A percentile compares a stretch with the other conserved stretches of the same genome.
Conservation (phyloP, 2,329 filamentous ascomycete genomes). For the Fusarium domesticum region DNA sequence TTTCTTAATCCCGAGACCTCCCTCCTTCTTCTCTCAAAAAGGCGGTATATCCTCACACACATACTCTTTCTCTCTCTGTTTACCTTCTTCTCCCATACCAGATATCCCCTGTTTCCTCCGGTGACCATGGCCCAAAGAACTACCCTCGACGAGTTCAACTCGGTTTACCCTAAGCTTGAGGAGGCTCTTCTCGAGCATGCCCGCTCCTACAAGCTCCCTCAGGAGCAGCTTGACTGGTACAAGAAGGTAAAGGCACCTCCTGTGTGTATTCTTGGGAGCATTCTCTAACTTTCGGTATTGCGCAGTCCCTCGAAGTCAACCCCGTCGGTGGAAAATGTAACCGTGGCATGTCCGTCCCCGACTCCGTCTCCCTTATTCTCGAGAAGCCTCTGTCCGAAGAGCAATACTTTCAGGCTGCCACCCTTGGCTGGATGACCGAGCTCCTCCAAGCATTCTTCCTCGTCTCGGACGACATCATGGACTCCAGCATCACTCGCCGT, state of each 20-base stretch:
- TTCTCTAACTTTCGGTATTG: not conserved
- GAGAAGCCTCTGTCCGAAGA: constrained; percentile 67
- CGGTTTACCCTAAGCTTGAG: constrained; percentile 81
- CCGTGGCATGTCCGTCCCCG: constrained; percentile 95
- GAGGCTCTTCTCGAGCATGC: constrained; percentile 77
- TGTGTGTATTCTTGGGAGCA: not conserved
- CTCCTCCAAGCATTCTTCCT: constrained; percentile 98
- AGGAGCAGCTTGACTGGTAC: constrained; percentile 81
- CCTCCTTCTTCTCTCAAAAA: constrained; percentile 10
- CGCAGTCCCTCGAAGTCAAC: constrained; percentile 70
- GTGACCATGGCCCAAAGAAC: constrained; percentile 63
- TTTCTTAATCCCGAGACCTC: constrained; percentile 8
- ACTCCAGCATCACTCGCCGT: constrained; percentile 88
- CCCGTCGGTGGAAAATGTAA: constrained; percentile 96
- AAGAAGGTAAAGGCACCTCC: constrained; percentile 59
- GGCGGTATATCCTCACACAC: constrained; percentile 12
- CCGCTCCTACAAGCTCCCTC: constrained; percentile 76
- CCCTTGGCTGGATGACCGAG: constrained; percentile 96
- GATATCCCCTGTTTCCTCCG: not conserved
- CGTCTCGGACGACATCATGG: constrained; percentile 98
- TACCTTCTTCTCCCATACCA: not conserved
- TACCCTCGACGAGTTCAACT: constrained; percentile 83
- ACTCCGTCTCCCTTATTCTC: constrained; percentile 80
- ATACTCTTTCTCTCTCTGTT: not conserved
- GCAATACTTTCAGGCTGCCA: constrained; percentile 84